Base-by-base conservation (phyloP, 306 rosid genomes). In the Trichosanthes truncata region DNA sequence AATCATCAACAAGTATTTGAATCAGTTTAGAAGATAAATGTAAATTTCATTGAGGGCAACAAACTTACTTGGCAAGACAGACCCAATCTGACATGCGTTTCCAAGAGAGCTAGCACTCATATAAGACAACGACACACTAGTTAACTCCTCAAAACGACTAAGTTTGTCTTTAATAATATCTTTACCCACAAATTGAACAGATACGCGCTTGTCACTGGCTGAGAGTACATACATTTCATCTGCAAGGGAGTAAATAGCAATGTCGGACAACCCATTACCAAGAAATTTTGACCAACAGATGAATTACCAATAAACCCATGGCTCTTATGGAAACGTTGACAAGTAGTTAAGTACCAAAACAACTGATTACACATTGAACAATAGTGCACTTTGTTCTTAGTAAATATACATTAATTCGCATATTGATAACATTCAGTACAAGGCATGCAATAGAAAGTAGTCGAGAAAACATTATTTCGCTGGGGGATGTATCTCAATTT, bases 151-250 rank as follows among this genome's bases (percentile, higher is more conserved):
- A n/a, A 95, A 86, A 55, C 88, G 87, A 84, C 97, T 91, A 45
- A 95, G 90, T 81, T 89, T 92, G 81, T 91, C 93, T 48, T 92
- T 85, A 86, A 95, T 84, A 81, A 91, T 84, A 76, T 93, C 96
- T 89, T 91, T 88, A 79, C 98, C 98, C 85, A 95, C 78, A 49
- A 95, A 90, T 65, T 92, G 87, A 83, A 95, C 74, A 7, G 89
- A 87, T 31, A 95, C 98, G 23, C 93, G 91, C 74, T 84, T 88
- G 86, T 88, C 91, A 86, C 93, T 92, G 36, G 93, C 79, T 7
- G 98, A 95, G 79, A 92, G 87, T 40, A 95, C 98, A 82, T 95
- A 95, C 98, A 95, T 95, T 85, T 91, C 97, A 90, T 92, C 98
- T 94, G 89, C 85, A 81, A 87, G 71, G 84, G 72, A 46, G 74